Evolutionary conservation across 148 eudicot genomes (phyloP).

Genomic region (Rhododendron williamsianum): DNA sequence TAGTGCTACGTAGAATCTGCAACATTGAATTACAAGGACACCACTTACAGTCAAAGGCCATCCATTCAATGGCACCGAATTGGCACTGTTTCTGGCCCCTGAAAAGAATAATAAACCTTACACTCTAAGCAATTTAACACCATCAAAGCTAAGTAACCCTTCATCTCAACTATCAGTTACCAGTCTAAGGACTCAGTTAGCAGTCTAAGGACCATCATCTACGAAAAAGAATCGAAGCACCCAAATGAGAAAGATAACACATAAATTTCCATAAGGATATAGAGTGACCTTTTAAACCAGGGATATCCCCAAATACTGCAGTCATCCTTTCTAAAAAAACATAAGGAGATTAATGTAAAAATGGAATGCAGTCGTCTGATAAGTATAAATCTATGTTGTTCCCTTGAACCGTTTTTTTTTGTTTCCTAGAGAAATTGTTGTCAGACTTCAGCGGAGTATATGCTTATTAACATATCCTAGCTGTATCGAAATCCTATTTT

Average conservation of each 20-base stretch:
- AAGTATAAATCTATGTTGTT: not conserved
- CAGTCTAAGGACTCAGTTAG: not conserved
- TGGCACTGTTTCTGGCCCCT: not conserved
- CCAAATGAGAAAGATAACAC: not conserved
- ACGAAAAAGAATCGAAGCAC: not conserved
- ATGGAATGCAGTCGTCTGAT: not conserved
- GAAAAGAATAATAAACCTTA: constrained; percentile 1
- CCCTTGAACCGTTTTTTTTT: not conserved
- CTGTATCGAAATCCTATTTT: not conserved
- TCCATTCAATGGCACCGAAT: not conserved
- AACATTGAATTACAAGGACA: not conserved
- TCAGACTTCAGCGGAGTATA: not conserved
- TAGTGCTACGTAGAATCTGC: not conserved
- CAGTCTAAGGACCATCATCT: not conserved
- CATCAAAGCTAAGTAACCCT: not conserved
- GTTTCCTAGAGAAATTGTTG: not conserved
- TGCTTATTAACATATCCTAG: not conserved
- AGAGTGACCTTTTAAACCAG: not conserved
- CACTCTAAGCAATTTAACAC: not conserved
- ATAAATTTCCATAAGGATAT: not conserved
- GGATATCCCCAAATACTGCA: not conserved
- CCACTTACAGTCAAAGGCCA: not conserved
- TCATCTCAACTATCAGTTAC: not conserved
- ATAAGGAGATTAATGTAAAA: not conserved
- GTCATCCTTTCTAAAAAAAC: not conserved